phyloP scores from a whole-genome alignment of 2,329 filamentous ascomycete genomes.

The Dactylellina drechsleri region DNA sequence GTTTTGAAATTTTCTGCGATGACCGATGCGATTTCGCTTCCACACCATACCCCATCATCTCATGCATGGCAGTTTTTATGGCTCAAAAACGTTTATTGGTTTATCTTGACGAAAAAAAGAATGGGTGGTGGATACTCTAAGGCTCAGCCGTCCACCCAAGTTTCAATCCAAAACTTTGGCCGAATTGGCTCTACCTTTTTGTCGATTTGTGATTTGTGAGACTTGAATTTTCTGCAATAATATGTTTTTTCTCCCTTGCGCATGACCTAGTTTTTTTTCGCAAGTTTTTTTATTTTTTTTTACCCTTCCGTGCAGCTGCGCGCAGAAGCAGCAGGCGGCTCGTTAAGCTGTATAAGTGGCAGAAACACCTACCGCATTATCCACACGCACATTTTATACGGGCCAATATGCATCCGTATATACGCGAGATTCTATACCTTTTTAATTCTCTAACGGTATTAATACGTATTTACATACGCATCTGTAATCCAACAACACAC shows the following conservation, averaged over 20 bases:
- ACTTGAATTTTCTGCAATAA: constrained; percentile 2
- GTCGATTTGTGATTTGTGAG: constrained; percentile 52
- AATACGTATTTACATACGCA: too few species aligned
- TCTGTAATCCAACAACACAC: constrained; percentile 10
- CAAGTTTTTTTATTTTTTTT: not conserved
- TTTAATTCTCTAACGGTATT: constrained; percentile 18
- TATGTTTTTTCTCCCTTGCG: constrained; percentile 10
- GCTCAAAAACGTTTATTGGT: constrained; percentile 36
- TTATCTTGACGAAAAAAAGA: constrained; percentile 24
- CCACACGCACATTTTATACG: constrained; percentile 7
- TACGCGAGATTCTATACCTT: constrained; percentile 21
- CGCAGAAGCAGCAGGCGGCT: constrained; percentile 25
- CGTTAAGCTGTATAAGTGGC: constrained; percentile 28
- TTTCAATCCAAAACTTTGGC: constrained; percentile 49
- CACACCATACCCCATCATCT: constrained; percentile 4
- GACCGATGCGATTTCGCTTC: constrained; percentile 47
- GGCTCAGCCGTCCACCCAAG: constrained; percentile 36
- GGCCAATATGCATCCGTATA: constrained; percentile 11
- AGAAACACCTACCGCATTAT: not conserved
- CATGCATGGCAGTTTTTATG: constrained; percentile 48
- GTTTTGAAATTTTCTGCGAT: constrained; percentile 31
- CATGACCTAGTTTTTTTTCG: constrained; percentile 45
- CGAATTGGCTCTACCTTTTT: constrained; percentile 7
- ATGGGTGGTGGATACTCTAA: constrained; percentile 28
- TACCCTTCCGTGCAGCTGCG: too few species aligned